Evolutionary conservation across 1,139 yeast genomes (phyloP).

Genomic region (Ogataea hybrid): DNA sequence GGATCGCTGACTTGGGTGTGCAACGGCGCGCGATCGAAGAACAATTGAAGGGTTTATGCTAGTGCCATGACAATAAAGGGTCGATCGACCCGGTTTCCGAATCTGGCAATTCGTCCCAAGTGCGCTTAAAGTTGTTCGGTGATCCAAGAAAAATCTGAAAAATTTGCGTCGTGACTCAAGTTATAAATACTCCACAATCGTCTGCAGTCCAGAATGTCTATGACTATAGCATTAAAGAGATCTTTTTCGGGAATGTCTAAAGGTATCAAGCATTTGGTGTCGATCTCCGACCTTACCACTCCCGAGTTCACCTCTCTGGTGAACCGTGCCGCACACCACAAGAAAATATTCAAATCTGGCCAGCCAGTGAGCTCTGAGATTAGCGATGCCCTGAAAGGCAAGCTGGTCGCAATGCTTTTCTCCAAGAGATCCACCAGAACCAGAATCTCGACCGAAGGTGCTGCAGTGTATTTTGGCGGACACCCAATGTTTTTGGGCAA

Average conservation of each 20-base stretch:
- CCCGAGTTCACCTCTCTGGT: constrained; percentile 69
- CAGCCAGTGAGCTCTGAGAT: constrained; percentile 43
- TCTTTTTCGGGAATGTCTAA: constrained; percentile 23
- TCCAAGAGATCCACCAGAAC: constrained; percentile 94
- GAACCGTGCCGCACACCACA: constrained; percentile 61
- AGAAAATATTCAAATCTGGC: constrained; percentile 53
- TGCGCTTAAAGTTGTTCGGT: constrained; percentile 8
- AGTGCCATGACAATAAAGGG: constrained; percentile 5
- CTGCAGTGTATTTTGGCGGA: constrained; percentile 90
- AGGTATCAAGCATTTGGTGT: constrained; percentile 63
- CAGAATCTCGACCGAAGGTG: constrained; percentile 92
- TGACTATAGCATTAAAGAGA: constrained; percentile 18
- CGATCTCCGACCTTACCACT: constrained; percentile 71
- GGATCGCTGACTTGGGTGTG: constrained; percentile 1
- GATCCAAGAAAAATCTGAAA: constrained; percentile 9
- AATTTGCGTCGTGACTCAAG: constrained; percentile 13
- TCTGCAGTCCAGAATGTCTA: background rate
- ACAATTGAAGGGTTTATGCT: constrained; percentile 5
- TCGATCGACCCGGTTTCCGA: constrained; percentile 15
- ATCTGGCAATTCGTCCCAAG: constrained; percentile 17
- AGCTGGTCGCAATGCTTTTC: constrained; percentile 78
- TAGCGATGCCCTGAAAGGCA: constrained; percentile 66
- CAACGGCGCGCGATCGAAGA: constrained; percentile 1
- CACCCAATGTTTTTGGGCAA: constrained; percentile 96
- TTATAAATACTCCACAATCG: constrained; percentile 2